These are phyloP conservation scores for Prunus mira DNA, from an alignment of 306 rosid species.

Conservation along the genomic window DNA sequence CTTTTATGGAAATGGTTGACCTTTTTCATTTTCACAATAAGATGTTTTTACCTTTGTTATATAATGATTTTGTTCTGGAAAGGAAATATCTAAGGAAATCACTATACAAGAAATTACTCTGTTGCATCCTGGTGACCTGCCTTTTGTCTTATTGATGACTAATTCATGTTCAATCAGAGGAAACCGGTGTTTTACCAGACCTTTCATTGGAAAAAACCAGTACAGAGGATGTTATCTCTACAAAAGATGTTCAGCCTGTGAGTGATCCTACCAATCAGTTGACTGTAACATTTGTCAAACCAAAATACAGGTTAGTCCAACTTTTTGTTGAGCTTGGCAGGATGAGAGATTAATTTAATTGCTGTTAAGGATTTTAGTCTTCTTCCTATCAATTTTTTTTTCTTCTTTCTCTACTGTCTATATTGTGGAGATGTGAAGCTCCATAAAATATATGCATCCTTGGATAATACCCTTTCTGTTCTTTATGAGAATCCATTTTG, in stretches of 20 bases:
- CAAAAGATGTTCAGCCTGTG: constrained; percentile 34
- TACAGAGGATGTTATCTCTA: constrained; percentile 18
- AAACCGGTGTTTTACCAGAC: constrained; percentile 33
- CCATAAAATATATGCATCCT: neutral
- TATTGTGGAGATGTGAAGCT: neutral
- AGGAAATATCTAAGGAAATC: neutral
- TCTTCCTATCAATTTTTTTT: neutral
- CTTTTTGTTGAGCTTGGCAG: constrained; percentile 3
- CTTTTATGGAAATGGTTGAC: neutral
- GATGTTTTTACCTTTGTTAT: neutral
- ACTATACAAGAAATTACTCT: constrained; percentile 6
- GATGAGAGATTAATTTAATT: neutral
- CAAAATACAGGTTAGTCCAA: constrained; percentile 63
- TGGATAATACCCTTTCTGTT: neutral
- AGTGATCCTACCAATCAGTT: constrained; percentile 25
- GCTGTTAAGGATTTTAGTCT: constrained; percentile 10
- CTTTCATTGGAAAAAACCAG: constrained; percentile 29
- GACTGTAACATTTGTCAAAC: constrained; percentile 41
- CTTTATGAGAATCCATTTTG: neutral
- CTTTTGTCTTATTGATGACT: constrained; percentile 17
- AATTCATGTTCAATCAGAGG: constrained; percentile 52
- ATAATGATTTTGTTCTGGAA: constrained; percentile 3
- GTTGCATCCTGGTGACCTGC: neutral
- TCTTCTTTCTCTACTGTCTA: neutral
- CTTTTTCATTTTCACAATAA: neutral